Evolutionary conservation across 2,329 filamentous ascomycete species (phyloP).

Genomic region (Cladophialophora exuberans): DNA sequence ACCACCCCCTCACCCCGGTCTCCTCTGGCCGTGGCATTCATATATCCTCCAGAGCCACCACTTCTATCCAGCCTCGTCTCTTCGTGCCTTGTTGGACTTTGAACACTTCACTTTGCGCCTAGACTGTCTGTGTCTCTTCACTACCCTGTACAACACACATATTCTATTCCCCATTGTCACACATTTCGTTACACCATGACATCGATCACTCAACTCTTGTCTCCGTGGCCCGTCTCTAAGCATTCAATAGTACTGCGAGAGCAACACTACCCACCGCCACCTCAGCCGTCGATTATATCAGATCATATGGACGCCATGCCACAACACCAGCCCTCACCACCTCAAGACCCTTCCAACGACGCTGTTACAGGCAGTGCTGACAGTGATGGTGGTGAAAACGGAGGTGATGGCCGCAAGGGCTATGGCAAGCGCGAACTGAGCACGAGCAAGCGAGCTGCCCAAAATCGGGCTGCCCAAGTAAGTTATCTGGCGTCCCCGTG

Average conservation of each 20-base stretch:
- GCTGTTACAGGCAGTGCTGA: constrained; percentile 40
- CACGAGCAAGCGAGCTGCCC: constrained; percentile 92
- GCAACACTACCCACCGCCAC: constrained; percentile 30
- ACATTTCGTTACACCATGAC: constrained; percentile 29
- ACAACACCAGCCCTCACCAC: constrained; percentile 29
- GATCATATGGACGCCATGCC: constrained; percentile 24
- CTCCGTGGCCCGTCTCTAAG: constrained; percentile 34
- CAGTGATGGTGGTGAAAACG: constrained; percentile 49
- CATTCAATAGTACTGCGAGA: constrained; percentile 35
- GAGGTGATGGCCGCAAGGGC: constrained; percentile 67
- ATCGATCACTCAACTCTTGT: constrained; percentile 35
- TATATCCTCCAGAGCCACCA: constrained; percentile 27
- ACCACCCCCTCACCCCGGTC: constrained; percentile 18
- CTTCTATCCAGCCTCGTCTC: constrained; percentile 24
- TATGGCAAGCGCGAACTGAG: constrained; percentile 82
- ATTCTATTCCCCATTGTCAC: constrained; percentile 11
- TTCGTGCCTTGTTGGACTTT: constrained; percentile 14
- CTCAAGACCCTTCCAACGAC: constrained; percentile 25
- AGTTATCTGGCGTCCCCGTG: constrained; percentile 4
- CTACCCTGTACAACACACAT: neutral
- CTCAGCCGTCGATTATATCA: constrained; percentile 23
- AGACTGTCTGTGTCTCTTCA: constrained; percentile 11
- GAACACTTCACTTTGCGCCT: constrained; percentile 8
- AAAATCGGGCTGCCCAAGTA: constrained; percentile 97
- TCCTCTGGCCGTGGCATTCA: constrained; percentile 21